Percentiles rank a stretch among this genome's conserved stretches.
phyloP scores from a whole-genome alignment of 2,329 filamentous ascomycete species.

The Catunica adiposa region DNA sequence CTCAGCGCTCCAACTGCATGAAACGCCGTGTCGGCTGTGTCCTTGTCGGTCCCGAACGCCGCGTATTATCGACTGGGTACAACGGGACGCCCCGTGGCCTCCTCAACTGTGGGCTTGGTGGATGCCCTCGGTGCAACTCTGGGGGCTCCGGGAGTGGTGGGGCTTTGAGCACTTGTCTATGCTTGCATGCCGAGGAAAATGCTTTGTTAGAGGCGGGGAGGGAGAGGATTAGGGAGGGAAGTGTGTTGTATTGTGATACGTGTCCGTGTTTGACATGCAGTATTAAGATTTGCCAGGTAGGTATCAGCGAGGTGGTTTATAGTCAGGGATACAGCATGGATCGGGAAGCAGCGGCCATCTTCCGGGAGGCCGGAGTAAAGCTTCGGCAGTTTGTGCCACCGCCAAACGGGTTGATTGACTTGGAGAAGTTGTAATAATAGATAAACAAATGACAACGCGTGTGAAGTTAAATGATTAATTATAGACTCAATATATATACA shows the following conservation, averaged over 20 bases:
- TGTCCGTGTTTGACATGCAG: constrained; percentile 95
- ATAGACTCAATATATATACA: constrained; percentile 1
- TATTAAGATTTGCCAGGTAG: constrained; percentile 96
- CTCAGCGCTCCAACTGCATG: constrained; percentile 92
- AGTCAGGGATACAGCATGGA: constrained; percentile 93
- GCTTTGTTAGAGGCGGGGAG: constrained; percentile 85
- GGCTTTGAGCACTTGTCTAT: constrained; percentile 72
- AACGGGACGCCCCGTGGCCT: constrained; percentile 90
- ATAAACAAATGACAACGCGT: neutral
- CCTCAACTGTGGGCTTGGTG: constrained; percentile 81
- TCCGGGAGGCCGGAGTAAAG: constrained; percentile 66
- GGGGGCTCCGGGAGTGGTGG: constrained; percentile 47
- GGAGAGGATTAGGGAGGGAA: constrained; percentile 68
- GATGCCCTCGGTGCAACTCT: constrained; percentile 74
- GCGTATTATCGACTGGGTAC: constrained; percentile 90
- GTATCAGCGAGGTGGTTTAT: constrained; percentile 90
- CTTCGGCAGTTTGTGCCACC: constrained; percentile 64
- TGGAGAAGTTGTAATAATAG: constrained; percentile 35
- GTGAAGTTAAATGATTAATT: neutral
- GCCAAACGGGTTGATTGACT: constrained; percentile 45
- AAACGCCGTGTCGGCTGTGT: constrained; percentile 92
- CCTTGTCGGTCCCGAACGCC: constrained; percentile 59
- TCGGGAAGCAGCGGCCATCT: constrained; percentile 61
- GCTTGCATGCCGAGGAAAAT: constrained; percentile 97
- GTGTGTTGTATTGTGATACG: constrained; percentile 84